Conservation (phyloP, 2,329 filamentous ascomycete genomes). For the Colletotrichum sp. region DNA sequence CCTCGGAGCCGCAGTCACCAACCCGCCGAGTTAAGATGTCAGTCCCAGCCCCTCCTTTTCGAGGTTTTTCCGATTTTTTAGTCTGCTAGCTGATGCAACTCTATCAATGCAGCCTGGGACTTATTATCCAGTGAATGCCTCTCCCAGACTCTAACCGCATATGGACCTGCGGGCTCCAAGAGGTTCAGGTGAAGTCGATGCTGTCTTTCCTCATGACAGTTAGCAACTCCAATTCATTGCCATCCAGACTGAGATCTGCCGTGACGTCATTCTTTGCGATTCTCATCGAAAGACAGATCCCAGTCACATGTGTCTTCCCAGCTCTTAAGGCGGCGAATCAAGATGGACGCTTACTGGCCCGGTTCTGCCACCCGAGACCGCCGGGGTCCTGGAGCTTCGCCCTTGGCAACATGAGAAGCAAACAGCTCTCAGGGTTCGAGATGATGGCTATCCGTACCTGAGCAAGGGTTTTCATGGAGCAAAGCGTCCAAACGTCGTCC, state of each 20-base stretch:
- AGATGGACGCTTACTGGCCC: neutral
- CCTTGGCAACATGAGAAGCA: neutral
- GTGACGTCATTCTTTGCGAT: neutral
- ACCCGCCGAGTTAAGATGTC: neutral
- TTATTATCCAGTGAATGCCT: neutral
- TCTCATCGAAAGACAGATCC: neutral
- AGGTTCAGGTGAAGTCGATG: neutral
- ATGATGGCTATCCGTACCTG: neutral
- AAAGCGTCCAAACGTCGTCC: neutral
- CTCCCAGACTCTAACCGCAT: neutral
- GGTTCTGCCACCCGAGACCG: neutral
- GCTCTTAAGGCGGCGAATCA: neutral
- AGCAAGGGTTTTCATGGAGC: neutral
- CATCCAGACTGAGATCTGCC: neutral
- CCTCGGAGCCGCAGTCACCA: slow-evolving; percentile 1
- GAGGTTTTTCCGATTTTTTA: neutral
- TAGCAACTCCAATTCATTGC: neutral
- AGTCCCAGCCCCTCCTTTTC: slow-evolving; percentile 15
- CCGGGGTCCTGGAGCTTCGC: neutral
- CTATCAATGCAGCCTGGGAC: neutral
- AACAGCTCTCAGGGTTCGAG: neutral
- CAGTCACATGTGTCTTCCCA: neutral
- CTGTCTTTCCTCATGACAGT: neutral
- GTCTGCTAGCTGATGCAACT: neutral
- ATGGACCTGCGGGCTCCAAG: neutral